Conservation (phyloP, 164 flowering plant species). For the Akebia trifoliata region DNA sequence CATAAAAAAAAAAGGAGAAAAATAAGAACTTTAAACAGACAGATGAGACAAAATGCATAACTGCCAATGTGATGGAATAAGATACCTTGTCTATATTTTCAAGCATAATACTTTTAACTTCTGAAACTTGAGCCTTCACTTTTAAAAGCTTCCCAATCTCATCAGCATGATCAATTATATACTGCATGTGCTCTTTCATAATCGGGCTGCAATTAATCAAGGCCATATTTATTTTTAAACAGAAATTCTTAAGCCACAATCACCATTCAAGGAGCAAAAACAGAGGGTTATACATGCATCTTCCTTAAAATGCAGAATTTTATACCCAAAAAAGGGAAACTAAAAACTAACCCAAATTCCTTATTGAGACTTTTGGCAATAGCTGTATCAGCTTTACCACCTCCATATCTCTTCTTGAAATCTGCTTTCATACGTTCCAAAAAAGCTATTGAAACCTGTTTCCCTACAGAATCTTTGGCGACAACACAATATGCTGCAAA, state of each 20-base stretch:
- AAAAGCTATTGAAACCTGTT: conserved; percentile 76
- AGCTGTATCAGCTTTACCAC: conserved; percentile 92
- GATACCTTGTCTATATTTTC: conserved; percentile 88
- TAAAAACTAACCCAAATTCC: conserved; percentile 70
- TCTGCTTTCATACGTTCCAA: conserved; percentile 76
- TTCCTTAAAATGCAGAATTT: too few relatives aligned
- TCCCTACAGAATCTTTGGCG: conserved; percentile 82
- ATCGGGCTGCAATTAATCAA: conserved; percentile 45
- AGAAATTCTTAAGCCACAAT: too few relatives aligned
- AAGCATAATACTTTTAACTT: conserved; percentile 79
- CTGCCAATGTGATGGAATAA: too few relatives aligned
- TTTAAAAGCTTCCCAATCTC: conserved; percentile 81
- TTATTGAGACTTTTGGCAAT: conserved; percentile 85
- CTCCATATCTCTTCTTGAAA: conserved; percentile 81
- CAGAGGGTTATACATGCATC: not conserved
- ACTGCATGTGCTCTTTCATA: conserved; percentile 89
- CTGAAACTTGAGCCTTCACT: conserved; percentile 92
- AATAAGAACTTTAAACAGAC: too few relatives aligned
- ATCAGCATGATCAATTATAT: conserved; percentile 78
- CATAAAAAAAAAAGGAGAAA: too few relatives aligned
- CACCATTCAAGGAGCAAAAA: not conserved
- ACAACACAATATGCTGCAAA: conserved; percentile 87
- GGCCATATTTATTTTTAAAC: conserved; percentile 1
- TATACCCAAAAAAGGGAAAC: not conserved
- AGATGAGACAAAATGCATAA: too few relatives aligned